Percentiles rank a stretch among this genome's conserved stretches.
Evolutionary conservation across 139 green algal genomes (phyloP).

Genomic region (Asterochloris sp.): DNA sequence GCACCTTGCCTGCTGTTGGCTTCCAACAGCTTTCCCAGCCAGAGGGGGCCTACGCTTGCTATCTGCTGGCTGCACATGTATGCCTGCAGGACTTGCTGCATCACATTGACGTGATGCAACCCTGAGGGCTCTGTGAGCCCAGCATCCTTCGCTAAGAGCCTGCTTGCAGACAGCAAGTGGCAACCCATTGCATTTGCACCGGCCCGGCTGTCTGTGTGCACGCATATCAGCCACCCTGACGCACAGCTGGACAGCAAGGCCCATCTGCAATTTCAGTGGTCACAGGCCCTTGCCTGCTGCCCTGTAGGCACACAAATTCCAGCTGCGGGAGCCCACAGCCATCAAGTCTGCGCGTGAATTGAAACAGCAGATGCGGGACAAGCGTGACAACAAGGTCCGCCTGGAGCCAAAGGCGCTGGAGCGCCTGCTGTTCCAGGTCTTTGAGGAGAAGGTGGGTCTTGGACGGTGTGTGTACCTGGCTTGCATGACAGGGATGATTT

Average conservation of each 20-base stretch:
- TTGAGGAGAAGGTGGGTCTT: constrained; percentile 11
- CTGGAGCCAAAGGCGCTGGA: constrained; percentile 3
- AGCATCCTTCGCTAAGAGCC: too few relatives aligned
- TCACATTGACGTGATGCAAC: too few relatives aligned
- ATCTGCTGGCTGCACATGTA: too few relatives aligned
- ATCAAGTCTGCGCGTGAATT: neutral
- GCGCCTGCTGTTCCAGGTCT: constrained; percentile 5
- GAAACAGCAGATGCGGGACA: constrained; percentile 2
- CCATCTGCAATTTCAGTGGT: neutral
- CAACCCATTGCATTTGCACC: neutral
- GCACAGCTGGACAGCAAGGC: neutral
- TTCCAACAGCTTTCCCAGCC: too few relatives aligned
- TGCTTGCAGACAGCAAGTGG: too few relatives aligned
- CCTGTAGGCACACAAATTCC: neutral
- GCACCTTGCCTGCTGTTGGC: too few relatives aligned
- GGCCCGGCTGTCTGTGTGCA: neutral
- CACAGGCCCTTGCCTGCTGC: neutral
- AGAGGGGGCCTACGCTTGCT: too few relatives aligned
- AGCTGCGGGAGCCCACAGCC: neutral
- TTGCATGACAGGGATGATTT: neutral
- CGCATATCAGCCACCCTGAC: too few relatives aligned
- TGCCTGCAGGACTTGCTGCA: too few relatives aligned
- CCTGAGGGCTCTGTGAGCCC: too few relatives aligned
- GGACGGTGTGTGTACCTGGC: too few relatives aligned
- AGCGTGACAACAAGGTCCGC: neutral